These are phyloP conservation scores for Venturia pyrina DNA, from an alignment of 2,329 filamentous ascomycete genomes.

Conservation along the genomic window DNA sequence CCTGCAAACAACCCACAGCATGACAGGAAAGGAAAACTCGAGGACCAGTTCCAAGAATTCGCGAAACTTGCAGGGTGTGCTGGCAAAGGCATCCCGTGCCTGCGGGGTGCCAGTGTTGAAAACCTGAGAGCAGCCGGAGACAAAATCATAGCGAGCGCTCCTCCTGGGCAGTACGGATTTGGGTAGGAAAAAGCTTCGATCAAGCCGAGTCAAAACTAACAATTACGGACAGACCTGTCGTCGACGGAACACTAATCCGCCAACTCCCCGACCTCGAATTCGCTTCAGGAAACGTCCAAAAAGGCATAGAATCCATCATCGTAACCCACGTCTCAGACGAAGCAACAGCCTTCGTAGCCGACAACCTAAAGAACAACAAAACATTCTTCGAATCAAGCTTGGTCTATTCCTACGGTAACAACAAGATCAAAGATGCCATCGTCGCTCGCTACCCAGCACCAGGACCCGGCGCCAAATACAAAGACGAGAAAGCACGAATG, in stretches of 20 bases:
- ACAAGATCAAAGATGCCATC: not conserved
- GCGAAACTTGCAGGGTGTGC: constrained; percentile 4
- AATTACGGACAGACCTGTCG: not conserved
- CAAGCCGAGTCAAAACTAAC: not conserved
- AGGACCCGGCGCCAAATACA: not conserved
- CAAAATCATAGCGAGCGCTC: not conserved
- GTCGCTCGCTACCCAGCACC: not conserved
- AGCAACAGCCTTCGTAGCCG: not conserved
- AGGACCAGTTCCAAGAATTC: constrained; percentile 9
- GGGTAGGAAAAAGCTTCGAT: not conserved
- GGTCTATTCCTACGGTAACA: not conserved
- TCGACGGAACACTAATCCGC: constrained; percentile 7
- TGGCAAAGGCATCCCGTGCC: constrained; percentile 4
- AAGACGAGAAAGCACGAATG: not conserved
- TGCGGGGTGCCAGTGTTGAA: not conserved
- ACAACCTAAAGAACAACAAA: not conserved
- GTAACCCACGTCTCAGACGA: constrained; percentile 8
- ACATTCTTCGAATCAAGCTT: not conserved
- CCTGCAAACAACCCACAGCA: constrained; percentile 17
- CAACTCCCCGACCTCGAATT: constrained; percentile 10
- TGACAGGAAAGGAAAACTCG: constrained; percentile 5
- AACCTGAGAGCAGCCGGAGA: not conserved
- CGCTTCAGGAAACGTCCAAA: constrained; percentile 6
- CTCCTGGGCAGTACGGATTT: constrained; percentile 5
- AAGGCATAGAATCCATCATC: constrained; percentile 11